A percentile compares a stretch with the other conserved stretches of the same genome.
Evolutionary conservation across 2,329 filamentous ascomycete species (phyloP).

Genomic region (Ustulina deusta): DNA sequence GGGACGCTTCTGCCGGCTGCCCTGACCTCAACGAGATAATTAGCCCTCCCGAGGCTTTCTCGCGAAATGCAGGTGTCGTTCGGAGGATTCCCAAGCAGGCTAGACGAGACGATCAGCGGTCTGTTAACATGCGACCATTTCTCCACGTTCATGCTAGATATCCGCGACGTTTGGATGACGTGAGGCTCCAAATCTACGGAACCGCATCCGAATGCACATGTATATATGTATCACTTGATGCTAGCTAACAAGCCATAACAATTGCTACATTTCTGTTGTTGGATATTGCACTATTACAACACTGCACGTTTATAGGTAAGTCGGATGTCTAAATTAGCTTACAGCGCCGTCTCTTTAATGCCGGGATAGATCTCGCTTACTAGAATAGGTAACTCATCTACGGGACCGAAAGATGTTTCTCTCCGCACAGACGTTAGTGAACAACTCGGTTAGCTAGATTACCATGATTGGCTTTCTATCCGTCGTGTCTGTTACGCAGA

Average conservation of each 20-base stretch:
- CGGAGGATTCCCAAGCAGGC: slow-evolving; percentile 33
- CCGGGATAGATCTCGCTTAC: slow-evolving; percentile 32
- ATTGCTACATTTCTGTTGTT: background rate
- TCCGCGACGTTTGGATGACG: slow-evolving; percentile 37
- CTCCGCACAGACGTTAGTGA: slow-evolving; percentile 32
- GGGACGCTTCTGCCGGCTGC: background rate
- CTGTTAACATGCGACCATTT: slow-evolving; percentile 39
- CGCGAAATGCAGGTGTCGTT: slow-evolving; percentile 31
- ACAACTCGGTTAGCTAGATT: slow-evolving; percentile 17
- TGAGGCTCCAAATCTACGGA: slow-evolving; percentile 40
- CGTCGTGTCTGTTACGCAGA: background rate
- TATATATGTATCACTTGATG: slow-evolving; percentile 16
- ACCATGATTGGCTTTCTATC: slow-evolving; percentile 3
- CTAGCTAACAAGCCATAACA: background rate
- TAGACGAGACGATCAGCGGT: slow-evolving; percentile 39
- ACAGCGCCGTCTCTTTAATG: slow-evolving; percentile 15
- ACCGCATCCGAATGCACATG: slow-evolving; percentile 28
- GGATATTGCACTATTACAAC: background rate
- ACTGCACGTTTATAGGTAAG: background rate
- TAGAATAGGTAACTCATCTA: slow-evolving; percentile 27
- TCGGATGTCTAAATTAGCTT: slow-evolving; percentile 20
- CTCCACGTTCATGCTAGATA: slow-evolving; percentile 42
- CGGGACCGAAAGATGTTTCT: slow-evolving; percentile 10
- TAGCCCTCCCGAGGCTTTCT: slow-evolving; percentile 27
- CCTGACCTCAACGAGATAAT: slow-evolving; percentile 29